A percentile compares a stretch with the other conserved stretches of the same genome.
These are phyloP conservation scores for Leishmania mexicana DNA, from an alignment of 208 protist species.

Conservation along the genomic window DNA sequence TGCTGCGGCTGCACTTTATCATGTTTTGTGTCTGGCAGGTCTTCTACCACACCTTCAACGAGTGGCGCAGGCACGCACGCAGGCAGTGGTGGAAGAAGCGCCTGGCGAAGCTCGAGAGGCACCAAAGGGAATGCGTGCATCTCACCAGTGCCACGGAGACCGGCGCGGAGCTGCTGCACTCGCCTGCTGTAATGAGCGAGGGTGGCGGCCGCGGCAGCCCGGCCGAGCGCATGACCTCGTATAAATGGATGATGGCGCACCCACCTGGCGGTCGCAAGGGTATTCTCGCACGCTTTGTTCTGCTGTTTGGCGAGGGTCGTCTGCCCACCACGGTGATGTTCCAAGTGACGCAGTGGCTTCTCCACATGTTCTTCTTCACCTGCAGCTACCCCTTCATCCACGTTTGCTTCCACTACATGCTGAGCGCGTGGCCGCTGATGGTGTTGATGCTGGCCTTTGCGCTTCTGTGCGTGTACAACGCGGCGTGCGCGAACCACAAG, in stretches of 20 bases:
- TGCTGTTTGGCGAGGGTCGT: slow-evolving; percentile 46
- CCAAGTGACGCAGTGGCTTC: slow-evolving; percentile 51
- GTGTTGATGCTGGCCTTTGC: slow-evolving; percentile 38
- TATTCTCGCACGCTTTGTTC: slow-evolving; percentile 53
- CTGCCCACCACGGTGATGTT: slow-evolving; percentile 58
- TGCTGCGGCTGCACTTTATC: slow-evolving; percentile 57
- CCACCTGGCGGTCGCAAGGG: slow-evolving; percentile 57
- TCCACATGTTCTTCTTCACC: slow-evolving; percentile 56
- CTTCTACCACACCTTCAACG: slow-evolving; percentile 64
- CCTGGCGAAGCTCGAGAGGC: slow-evolving; percentile 22
- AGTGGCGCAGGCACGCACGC: slow-evolving; percentile 36
- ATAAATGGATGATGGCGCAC: slow-evolving; percentile 76
- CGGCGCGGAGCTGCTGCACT: slow-evolving; percentile 40
- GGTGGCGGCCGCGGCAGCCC: slow-evolving; percentile 34
- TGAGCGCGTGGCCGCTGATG: slow-evolving; percentile 51
- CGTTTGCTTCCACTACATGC: slow-evolving; percentile 45
- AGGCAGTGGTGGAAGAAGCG: slow-evolving; percentile 31
- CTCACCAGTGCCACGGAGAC: slow-evolving; percentile 35
- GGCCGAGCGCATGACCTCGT: slow-evolving; percentile 55
- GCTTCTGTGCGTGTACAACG: slow-evolving; percentile 59
- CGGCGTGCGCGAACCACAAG: slow-evolving; percentile 51
- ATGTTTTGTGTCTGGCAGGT: slow-evolving; percentile 74
- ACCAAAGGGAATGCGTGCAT: slow-evolving; percentile 45
- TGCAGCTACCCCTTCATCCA: slow-evolving; percentile 50
- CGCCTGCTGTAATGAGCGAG: slow-evolving; percentile 33